Percentiles rank a stretch among this genome's conserved stretches.
Evolutionary conservation across 73 alveolate genomes (phyloP).

Genomic region (Paramecium octaurelia): DNA sequence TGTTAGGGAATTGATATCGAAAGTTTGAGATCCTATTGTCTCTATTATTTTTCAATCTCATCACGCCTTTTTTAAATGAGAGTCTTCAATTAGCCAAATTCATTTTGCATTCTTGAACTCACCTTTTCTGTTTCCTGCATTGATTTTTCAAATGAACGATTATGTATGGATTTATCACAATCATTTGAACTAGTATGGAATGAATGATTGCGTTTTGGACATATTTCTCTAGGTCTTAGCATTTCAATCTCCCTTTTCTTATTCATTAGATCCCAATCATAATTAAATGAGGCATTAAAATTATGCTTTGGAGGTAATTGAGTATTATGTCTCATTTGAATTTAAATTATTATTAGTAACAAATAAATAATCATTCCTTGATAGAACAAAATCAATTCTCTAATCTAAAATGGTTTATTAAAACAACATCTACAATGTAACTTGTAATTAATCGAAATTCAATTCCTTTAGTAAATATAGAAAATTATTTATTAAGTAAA

Average conservation of each 20-base stretch:
- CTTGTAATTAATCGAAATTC: neutral
- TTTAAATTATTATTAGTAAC: neutral
- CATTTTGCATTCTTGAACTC: slow-evolving; percentile 13
- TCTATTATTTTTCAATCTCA: neutral
- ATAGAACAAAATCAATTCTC: neutral
- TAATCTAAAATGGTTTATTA: neutral
- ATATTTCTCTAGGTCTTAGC: slow-evolving; percentile 12
- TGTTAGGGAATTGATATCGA: neutral
- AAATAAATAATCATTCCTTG: neutral
- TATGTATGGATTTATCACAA: neutral
- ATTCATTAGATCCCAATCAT: slow-evolving; percentile 27
- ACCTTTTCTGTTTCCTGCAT: slow-evolving; percentile 1
- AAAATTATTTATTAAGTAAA: neutral
- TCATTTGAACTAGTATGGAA: slow-evolving; percentile 12
- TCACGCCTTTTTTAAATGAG: neutral
- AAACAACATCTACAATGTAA: neutral
- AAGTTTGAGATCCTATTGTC: neutral
- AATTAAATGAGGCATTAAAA: neutral
- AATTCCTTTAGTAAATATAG: neutral
- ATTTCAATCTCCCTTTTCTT: neutral
- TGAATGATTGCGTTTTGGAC: slow-evolving; percentile 6
- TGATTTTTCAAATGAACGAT: slow-evolving; percentile 6
- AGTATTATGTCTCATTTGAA: slow-evolving; percentile 2
- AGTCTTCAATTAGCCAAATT: neutral
- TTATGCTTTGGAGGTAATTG: slow-evolving; percentile 45